Base-by-base conservation (phyloP, 495 filamentous ascomycete species). In the Neurospora sp. region DNA sequence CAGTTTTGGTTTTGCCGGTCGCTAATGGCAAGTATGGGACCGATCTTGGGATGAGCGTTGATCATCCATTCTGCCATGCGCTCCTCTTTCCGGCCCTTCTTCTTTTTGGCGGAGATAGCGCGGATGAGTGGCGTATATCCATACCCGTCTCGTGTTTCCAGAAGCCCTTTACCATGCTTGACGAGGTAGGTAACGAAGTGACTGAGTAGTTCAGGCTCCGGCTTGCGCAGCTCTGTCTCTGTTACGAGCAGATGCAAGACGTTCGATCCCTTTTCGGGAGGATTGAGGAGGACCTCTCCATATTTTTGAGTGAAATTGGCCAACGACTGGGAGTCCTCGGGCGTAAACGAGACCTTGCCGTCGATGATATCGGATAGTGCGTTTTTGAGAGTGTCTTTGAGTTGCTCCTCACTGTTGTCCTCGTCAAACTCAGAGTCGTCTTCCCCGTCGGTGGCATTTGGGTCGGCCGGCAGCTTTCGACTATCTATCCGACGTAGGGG, bases 21-120 rank as follows among this genome's bases (percentile, higher is more conserved):
- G 53, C 69, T 76, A 31, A 78, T 78, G 14, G 37, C 70, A 42
- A 81, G 75, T 38, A 81, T 72, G 31, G 44, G 48, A 61, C 77
- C 73, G 68, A 81, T 76, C 12, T 76, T 68, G 20, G 69, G 42
- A 45, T 79, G 74, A 7, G 75, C 74, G 44, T 81, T 69, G 38
- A 77, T 78, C 78, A 81, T 81, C 72, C 75, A 70, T 22, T 70
- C 71, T n/a, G 78, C 77, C 61, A 44, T 18, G 41, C 41, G 41
- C 3, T 44, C 41, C 27, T 31, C 27, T 31, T 31, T 31, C 27
- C 27, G 27, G 14, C n/a, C 41, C 3, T 72, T 74, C 18, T 77
- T 71, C 27, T 69, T 75, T 68, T 75, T 78, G 41, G 76, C 72
- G 27, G 27, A 31, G 20, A 79, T 74, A 22, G 78, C 75, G 3